Evolutionary conservation across 2,329 filamentous ascomycete species (phyloP), one percentile per base, ranked within the genome.

Genomic region (Phaeosphaeriaceae sp.): DNA sequence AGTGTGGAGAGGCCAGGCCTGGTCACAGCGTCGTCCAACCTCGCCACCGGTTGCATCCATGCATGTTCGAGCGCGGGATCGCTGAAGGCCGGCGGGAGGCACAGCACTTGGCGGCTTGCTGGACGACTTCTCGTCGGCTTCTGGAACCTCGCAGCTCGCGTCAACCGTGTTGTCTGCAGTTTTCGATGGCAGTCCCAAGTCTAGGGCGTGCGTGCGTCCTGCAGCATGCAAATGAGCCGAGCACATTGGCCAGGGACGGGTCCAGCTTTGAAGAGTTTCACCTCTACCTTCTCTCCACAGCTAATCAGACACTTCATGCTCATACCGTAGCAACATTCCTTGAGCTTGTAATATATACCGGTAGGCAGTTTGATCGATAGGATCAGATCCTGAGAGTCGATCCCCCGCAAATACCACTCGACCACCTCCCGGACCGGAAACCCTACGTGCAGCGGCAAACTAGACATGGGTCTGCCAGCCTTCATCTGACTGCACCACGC

Each of bases 391-490:
- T 50, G 41, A 62, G 54, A 70, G 66, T 54, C 66, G 69, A 67
- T 74, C 63, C 69, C 69, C 69, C 63, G 67, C 68, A 72, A 60
- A 54, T 53, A 44, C 48, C 22, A 57, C 65, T 62, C 50, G 54
- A 66, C 54, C 7, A 55, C 65, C 22, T 41, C 55, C 61, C 63
- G 31, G 61, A 60, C 60, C 65, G 61, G 57, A 61, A 62, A 58
- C 47, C 58, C 49, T 55, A 57, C 52, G 27, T 36, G 53, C 48
- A 46, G 56, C 53, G 49, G 58, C 47, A 56, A 63, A 54, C 68
- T 67, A 68, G 58, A 56, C 63, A 56, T 22, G 67, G 62, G 41
- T 63, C 7, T n/a, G 15, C 50, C 31, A 27, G 27, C 49, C 41
- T 53, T 51, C 58, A 53, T 53, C 45, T 61, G 57, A 48, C 48